Base-by-base conservation (phyloP, 1,284 basidiomycete genomes). In the Tilletia indica region DNA sequence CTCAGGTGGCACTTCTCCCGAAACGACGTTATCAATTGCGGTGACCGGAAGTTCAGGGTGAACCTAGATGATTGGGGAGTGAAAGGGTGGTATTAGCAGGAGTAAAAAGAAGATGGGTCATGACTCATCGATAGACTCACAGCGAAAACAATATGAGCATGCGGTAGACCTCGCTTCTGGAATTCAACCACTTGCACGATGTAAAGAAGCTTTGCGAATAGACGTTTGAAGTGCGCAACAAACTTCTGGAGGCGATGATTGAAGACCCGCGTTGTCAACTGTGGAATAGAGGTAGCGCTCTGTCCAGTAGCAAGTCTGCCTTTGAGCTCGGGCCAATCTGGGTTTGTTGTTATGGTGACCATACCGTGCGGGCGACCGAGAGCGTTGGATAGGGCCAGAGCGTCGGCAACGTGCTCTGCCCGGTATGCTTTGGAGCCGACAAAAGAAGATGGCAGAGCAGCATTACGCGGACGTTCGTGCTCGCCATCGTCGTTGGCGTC, bases 131-230 rank as follows among this genome's bases (percentile, higher is more conserved):
- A n/a, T 19, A 48, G 11, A 19, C 19, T 11, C 47, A 48, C 11
- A 9, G n/a, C n/a, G 31, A 34, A 61, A 11, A 61, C 58, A 19
- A 61, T 61, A 61, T 61, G 58, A 6, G 58, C 58, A 36, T 61
- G 58, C 34, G 58, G 58, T 25, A 61, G 21, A 6, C 58, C 58
- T 14, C 58, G 6, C 58, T 61, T 61, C 34, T 61, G 58, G 19
- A 61, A 61, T 25, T 61, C 58, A 25, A 61, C 25, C 6, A 61
- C 58, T 14, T 38, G n/a, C n/a, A 54, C 4, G 51, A 6, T 4
- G 51, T 54, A 54, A 8, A 19, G 8, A 6, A 54, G 16, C 6
- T 4, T 4, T 19, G 8, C 51, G 16, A 54, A 54, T 4, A 4
- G 16, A 5, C 25, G 4, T 19, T 54, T 54, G 5, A 54, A 6